Conservation (phyloP, 2,329 filamentous ascomycete genomes). For the Nannizziopsis barbatae region DNA sequence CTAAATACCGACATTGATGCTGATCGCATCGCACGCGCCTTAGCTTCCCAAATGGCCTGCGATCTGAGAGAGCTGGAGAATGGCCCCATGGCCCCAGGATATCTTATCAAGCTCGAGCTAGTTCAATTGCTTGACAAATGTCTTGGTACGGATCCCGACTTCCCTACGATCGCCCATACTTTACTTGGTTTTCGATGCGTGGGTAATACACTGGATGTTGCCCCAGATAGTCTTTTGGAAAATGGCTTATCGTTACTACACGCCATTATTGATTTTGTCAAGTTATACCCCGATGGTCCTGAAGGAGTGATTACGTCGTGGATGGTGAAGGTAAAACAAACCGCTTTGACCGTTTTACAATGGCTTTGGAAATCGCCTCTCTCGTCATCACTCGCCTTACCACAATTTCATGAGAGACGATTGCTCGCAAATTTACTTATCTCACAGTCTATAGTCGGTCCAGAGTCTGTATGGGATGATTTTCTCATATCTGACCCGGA, state of each 20-base stretch:
- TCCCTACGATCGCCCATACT: slow-evolving; percentile 80
- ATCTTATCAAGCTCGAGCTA: slow-evolving; percentile 71
- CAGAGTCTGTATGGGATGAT: slow-evolving; percentile 63
- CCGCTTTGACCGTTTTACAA: slow-evolving; percentile 61
- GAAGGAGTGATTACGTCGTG: slow-evolving; percentile 52
- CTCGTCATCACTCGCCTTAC: slow-evolving; percentile 61
- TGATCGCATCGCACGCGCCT: slow-evolving; percentile 63
- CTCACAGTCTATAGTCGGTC: slow-evolving; percentile 58
- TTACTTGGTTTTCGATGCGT: slow-evolving; percentile 78
- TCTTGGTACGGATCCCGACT: slow-evolving; percentile 59
- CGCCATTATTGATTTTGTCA: slow-evolving; percentile 58
- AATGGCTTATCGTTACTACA: slow-evolving; percentile 66
- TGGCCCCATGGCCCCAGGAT: slow-evolving; percentile 58
- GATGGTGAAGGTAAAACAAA: slow-evolving; percentile 58
- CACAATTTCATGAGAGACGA: slow-evolving; percentile 67
- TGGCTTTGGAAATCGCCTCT: slow-evolving; percentile 75
- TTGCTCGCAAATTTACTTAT: slow-evolving; percentile 69
- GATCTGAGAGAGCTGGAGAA: slow-evolving; percentile 61
- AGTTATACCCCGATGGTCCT: slow-evolving; percentile 56
- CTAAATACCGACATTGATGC: slow-evolving; percentile 71
- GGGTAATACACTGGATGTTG: slow-evolving; percentile 56
- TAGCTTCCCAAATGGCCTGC: slow-evolving; percentile 56
- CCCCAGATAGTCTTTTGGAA: slow-evolving; percentile 59
- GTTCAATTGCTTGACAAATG: slow-evolving; percentile 78
- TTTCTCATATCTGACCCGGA: slow-evolving; percentile 48